Conservation (phyloP, 805 yeast genomes). For the Sugiyamaella valdiviana region DNA sequence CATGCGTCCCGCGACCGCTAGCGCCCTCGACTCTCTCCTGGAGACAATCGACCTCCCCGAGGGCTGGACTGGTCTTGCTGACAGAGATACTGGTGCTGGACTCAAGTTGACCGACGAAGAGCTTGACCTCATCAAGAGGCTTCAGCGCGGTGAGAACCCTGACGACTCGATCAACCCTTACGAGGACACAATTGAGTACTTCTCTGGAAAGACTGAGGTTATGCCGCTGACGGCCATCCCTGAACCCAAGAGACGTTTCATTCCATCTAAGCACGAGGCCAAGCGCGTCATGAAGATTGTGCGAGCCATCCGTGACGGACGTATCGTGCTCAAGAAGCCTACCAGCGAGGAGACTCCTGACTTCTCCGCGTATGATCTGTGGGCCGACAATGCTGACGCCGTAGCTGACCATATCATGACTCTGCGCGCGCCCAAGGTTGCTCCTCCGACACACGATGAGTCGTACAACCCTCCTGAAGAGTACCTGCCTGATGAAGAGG, state of each 20-base stretch:
- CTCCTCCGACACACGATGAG: conserved; percentile 96
- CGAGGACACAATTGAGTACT: conserved; percentile 94
- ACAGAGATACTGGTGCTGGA: conserved; percentile 78
- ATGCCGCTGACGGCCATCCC: conserved; percentile 94
- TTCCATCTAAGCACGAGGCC: conserved; percentile 96
- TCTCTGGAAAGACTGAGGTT: conserved; percentile 71
- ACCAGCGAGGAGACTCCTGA: conserved; percentile 41
- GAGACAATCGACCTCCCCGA: conserved; percentile 92
- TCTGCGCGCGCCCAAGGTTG: conserved; percentile 86
- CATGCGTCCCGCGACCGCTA: conserved; percentile 97
- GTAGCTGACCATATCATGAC: conserved; percentile 80
- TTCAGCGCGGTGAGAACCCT: conserved; percentile 79
- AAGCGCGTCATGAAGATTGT: conserved; percentile 95
- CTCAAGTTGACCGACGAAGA: conserved; percentile 83
- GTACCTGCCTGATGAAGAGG: conserved; percentile 76
- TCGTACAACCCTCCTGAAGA: conserved; percentile 97
- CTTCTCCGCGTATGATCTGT: conserved; percentile 60
- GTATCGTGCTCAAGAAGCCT: conserved; percentile 70
- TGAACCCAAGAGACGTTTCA: conserved; percentile 95
- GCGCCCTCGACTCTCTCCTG: conserved; percentile 83
- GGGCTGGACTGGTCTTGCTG: conserved; percentile 97
- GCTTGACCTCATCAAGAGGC: conserved; percentile 76
- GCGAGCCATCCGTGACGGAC: conserved; percentile 91
- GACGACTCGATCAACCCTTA: conserved; percentile 79
- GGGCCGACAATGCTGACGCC: conserved; percentile 65